phyloP scores from a whole-genome alignment of 208 protist genomes.

The Leptomonas seymouri region DNA sequence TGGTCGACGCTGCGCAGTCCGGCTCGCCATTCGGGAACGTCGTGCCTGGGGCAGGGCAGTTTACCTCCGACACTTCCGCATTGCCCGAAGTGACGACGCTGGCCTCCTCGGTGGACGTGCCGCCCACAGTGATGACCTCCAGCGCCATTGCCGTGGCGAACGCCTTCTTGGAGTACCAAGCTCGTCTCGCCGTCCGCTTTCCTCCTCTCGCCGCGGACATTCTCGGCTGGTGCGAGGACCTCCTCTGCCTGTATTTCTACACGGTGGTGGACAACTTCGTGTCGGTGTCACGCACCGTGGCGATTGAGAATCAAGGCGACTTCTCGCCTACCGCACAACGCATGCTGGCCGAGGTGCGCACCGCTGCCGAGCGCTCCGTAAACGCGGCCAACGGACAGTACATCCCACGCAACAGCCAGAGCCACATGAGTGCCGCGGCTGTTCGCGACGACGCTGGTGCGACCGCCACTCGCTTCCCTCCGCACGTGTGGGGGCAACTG shows the following conservation, averaged over 20 bases:
- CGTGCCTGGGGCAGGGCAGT: slow-evolving; percentile 11
- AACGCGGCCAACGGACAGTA: slow-evolving; percentile 41
- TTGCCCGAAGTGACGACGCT: slow-evolving; percentile 15
- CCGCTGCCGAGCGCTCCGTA: slow-evolving; percentile 43
- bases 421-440: slow-evolving; percentile 7
- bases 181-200: slow-evolving; percentile 74
- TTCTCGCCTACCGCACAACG: slow-evolving; percentile 52
- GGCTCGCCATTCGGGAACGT: slow-evolving; percentile 18
- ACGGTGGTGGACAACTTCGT: slow-evolving; percentile 87
- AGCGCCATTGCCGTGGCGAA: slow-evolving; percentile 66
- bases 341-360: slow-evolving; percentile 54
- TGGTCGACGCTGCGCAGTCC: background rate
- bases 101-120: slow-evolving; percentile 27
- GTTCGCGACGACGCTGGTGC: slow-evolving; percentile 6
- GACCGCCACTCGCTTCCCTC: slow-evolving; percentile 51
- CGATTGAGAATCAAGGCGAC: slow-evolving; percentile 76
- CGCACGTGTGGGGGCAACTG: slow-evolving; percentile 66
- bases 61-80: too few relatives aligned
- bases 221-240: slow-evolving; percentile 71
- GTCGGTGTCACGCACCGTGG: slow-evolving; percentile 71
- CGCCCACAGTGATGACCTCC: slow-evolving; percentile 55
- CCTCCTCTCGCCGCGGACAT: slow-evolving; percentile 73
- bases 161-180: slow-evolving; percentile 74
- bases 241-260: slow-evolving; percentile 78
- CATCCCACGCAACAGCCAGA: slow-evolving; percentile 15